Evolutionary conservation across 148 eudicot species (phyloP).

Genomic region (Rhododendron mucronatum): DNA sequence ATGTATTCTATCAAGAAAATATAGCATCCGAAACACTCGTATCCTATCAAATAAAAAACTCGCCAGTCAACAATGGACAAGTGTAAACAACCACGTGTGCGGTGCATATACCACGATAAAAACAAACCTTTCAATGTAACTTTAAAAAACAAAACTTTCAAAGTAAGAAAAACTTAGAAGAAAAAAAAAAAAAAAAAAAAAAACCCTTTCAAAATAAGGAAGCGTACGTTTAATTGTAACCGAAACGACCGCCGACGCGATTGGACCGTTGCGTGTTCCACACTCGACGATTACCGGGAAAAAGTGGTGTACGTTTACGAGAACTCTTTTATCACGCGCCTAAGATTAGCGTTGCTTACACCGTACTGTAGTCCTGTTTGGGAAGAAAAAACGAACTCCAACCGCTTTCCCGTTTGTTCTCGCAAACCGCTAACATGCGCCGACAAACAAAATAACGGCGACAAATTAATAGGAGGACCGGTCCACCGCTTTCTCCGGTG

Average conservation of each 20-base stretch:
- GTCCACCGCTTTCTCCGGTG: constrained; percentile 7
- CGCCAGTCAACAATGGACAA: background rate
- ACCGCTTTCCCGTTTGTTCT: constrained; percentile 15
- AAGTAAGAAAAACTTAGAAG: background rate
- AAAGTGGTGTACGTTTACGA: background rate
- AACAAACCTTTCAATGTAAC: background rate
- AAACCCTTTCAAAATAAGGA: background rate
- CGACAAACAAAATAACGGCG: background rate
- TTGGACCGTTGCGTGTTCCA: background rate
- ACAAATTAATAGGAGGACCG: constrained; percentile 20
- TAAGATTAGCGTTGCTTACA: background rate
- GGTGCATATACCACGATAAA: constrained; percentile 8
- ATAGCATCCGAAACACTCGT: background rate
- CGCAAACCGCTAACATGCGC: background rate
- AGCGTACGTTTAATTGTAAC: background rate
- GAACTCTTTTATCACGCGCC: background rate
- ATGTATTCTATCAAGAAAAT: background rate
- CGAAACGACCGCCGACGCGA: background rate
- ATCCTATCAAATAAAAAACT: background rate
- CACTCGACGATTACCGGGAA: background rate
- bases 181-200: background rate
- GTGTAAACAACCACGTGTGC: constrained; percentile 15
- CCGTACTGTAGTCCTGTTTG: background rate
- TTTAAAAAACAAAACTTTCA: background rate
- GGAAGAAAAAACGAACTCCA: constrained; percentile 11